Base-by-base conservation (phyloP, 2,329 filamentous ascomycete species). In the Bipolaris cookei region DNA sequence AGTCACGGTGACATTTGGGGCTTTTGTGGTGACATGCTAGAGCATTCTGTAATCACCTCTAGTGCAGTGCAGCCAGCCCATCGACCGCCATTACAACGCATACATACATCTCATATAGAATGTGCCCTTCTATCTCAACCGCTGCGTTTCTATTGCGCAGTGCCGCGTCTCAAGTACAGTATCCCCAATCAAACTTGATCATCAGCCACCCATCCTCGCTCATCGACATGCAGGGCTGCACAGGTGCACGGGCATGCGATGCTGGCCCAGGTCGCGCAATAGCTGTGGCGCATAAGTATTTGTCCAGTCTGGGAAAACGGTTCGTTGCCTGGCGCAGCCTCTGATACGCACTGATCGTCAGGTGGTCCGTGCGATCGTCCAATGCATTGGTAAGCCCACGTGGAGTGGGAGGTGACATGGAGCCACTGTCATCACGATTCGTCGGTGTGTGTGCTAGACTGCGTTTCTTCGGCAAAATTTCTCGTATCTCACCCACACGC, bases 341-440 rank as follows among this genome's bases (percentile, higher is more conserved):
- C 55, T 30, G 47, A 38, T 41, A 50, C 57, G 63, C 63, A 65
- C 38, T 56, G 58, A 48, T 21, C 51, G 49, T 37, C 10, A 32
- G 37, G 53, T 32, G 57, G 21, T 59, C 62, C 52, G 62, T 54
- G 65, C 59, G 54, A 55, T 45, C 50, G 64, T 58, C 60, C 66
- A 54, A 64, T 59, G 41, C 43, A 59, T 45, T 55, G 64, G 60
- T 60, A 51, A 45, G 62, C 61, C 68, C 67, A 71, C 68, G 69
- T 71, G 68, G 63, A 60, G 50, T 16, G 51, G 46, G 49, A 53
- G 54, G 49, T 56, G 46, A 49, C 56, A 54, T 41, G 43, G 53
- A 59, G 52, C 45, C 50, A 54, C 54, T 25, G 23, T 43, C 32
- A 42, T 39, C 50, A 54, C 45, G 46, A 37, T 39, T 46, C 43